phyloP scores from a whole-genome alignment of 805 yeast genomes.

The Lipomyces orientalis region DNA sequence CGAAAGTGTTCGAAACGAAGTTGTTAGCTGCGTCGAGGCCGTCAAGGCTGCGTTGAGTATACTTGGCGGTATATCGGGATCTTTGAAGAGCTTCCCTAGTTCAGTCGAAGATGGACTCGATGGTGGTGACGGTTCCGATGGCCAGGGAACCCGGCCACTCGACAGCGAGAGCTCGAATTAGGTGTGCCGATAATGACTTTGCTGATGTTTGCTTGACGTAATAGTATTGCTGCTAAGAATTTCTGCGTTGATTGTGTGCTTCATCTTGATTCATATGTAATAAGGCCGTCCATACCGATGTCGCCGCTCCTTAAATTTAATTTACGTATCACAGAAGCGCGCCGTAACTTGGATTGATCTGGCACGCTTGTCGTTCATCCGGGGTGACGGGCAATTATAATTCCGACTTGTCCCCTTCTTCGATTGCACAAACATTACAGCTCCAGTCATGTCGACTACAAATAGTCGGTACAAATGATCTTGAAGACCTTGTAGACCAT shows the following conservation, averaged over 20 bases:
- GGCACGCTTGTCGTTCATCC: too few species aligned
- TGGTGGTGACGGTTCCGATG: not conserved
- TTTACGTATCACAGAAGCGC: too few species aligned
- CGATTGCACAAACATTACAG: too few species aligned
- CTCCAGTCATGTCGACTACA: too few species aligned
- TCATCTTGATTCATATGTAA: not conserved
- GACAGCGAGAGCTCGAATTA: not conserved
- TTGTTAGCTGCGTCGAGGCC: constrained; percentile 25
- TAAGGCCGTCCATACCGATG: not conserved
- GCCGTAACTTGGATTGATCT: too few species aligned
- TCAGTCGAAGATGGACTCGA: not conserved
- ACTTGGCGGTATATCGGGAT: constrained; percentile 9
- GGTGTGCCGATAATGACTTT: not conserved
- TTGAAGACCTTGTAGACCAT: too few species aligned
- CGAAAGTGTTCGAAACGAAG: constrained; percentile 22
- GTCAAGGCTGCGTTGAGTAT: constrained; percentile 26
- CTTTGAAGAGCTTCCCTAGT: not conserved
- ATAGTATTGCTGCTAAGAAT: not conserved
- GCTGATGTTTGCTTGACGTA: not conserved
- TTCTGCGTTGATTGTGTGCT: not conserved
- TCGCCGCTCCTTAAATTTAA: too few species aligned
- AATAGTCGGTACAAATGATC: too few species aligned
- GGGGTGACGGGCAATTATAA: too few species aligned
- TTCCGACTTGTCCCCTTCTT: too few species aligned
- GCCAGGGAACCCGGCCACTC: not conserved